Evolutionary conservation across 2,329 filamentous ascomycete genomes (phyloP), one percentile per base, ranked within the genome.

Genomic region (Paecilomyces sp.): DNA sequence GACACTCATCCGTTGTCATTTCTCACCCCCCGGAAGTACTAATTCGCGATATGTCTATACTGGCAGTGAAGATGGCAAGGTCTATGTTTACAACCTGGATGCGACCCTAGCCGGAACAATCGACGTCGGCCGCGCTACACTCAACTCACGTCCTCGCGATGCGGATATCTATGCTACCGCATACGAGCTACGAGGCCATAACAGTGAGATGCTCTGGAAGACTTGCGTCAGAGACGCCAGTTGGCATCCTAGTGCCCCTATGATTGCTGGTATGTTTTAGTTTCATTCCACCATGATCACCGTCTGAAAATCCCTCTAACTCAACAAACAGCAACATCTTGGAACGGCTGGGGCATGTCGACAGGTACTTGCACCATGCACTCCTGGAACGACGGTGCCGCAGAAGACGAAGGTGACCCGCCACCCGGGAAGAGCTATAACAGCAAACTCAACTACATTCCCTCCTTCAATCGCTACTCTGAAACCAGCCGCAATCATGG

Each of bases 1-100:
- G 68, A 97, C 94, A 0, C 81, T 97, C 50, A 97, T 97, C 66
- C 83, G 94, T 62, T 97, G 94, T 69, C 93, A 97, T 76, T 99
- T 99, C 76, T 94, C 90, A 33, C 94, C 94, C 0, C 86, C 91
- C 0, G 85, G 83, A 11, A 92, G 90, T 70, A 93, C 91, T 1
- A 90, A 97, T 71, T 92, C 90, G 8, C 84, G 91, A 67, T 97
- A 97, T 70, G 92, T 99, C 24, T 97, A 97, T 76, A 90, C 88
- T 22, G 94, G 94, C 24, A 95, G 90, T 67, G 86, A 91, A 64
- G 91, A 97, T 66, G 94, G 94, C 55, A 89, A 89, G 61, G 89
- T 97, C 0, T 93, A 92, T 67, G 84, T 97, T 51, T 99, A 90
- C 83, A 97, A 97, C 70, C 79, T 97, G 76, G 92, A 99, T 70